Conservation (phyloP, 1,284 basidiomycete genomes). For the Puccinia novopanici region DNA sequence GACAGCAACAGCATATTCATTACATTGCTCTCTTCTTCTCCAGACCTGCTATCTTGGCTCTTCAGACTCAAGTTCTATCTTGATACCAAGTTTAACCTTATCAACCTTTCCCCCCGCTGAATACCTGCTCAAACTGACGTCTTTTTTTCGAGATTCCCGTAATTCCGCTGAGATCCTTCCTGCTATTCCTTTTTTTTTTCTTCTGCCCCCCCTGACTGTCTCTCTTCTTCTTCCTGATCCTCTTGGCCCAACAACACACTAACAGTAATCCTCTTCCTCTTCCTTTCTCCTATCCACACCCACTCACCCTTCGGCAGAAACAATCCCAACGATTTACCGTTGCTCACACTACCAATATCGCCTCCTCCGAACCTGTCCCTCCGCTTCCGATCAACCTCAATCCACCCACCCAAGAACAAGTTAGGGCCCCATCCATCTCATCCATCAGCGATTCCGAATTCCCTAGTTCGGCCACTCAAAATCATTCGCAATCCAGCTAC, state of each 20-base stretch:
- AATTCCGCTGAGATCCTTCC: constrained; percentile 16
- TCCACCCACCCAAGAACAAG: not conserved
- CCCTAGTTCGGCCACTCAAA: not conserved
- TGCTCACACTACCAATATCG: not conserved
- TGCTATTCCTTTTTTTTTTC: no score
- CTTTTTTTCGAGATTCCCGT: constrained; percentile 10
- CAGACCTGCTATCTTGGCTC: no score
- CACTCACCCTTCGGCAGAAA: not conserved
- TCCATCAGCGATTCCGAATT: constrained; percentile 23
- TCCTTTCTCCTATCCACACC: not conserved
- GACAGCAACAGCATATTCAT: no score
- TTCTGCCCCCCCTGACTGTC: not conserved
- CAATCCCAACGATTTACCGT: constrained; percentile 8
- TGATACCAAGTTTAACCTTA: no score
- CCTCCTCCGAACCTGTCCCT: constrained; percentile 9
- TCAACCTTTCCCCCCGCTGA: not conserved
- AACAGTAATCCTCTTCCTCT: not conserved
- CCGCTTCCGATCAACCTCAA: constrained; percentile 1
- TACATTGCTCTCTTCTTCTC: not conserved
- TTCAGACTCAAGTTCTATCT: no score
- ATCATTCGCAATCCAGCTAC: not conserved
- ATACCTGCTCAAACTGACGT: no score
- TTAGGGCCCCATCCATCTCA: constrained; percentile 6
- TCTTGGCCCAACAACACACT: not conserved
- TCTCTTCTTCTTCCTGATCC: not conserved